Evolutionary conservation across 2,329 filamentous ascomycete species (phyloP).

Genomic region (Paracoccidioides brasiliensis): DNA sequence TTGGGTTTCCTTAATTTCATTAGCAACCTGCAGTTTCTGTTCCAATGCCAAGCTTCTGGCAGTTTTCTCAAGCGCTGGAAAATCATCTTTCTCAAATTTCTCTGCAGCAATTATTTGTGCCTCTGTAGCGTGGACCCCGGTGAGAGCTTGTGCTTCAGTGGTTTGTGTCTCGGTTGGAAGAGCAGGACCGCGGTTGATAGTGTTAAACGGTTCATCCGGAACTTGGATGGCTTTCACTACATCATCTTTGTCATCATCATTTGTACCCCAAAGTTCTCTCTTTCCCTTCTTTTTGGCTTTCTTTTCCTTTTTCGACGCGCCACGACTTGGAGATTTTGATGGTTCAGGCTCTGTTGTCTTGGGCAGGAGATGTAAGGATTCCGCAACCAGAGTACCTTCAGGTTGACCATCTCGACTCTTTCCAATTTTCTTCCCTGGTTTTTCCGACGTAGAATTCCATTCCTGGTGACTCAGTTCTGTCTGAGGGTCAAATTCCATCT

Average conservation of each 20-base stretch:
- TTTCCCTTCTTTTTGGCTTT: conserved; percentile 14
- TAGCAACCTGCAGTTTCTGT: neutral
- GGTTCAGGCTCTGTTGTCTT: neutral
- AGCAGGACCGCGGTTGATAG: neutral
- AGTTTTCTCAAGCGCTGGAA: neutral
- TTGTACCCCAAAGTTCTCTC: neutral
- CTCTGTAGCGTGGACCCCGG: neutral
- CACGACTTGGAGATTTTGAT: conserved; percentile 8
- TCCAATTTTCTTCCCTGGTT: conserved; percentile 9
- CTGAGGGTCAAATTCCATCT: neutral
- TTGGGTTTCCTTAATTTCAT: neutral
- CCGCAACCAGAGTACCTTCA: neutral
- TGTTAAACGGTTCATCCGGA: neutral
- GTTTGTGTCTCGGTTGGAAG: neutral
- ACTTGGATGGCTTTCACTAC: neutral
- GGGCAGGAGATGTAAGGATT: neutral
- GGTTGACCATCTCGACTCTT: conserved; percentile 1
- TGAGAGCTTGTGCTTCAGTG: neutral
- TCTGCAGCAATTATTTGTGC: neutral
- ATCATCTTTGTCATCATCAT: neutral
- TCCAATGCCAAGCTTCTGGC: neutral
- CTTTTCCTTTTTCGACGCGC: conserved; percentile 14
- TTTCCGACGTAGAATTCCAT: neutral
- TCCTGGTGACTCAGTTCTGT: neutral
- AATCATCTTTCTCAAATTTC: neutral